Evolutionary conservation across 2,329 filamentous ascomycete genomes (phyloP).

Genomic region (Penicillium vulpinum): DNA sequence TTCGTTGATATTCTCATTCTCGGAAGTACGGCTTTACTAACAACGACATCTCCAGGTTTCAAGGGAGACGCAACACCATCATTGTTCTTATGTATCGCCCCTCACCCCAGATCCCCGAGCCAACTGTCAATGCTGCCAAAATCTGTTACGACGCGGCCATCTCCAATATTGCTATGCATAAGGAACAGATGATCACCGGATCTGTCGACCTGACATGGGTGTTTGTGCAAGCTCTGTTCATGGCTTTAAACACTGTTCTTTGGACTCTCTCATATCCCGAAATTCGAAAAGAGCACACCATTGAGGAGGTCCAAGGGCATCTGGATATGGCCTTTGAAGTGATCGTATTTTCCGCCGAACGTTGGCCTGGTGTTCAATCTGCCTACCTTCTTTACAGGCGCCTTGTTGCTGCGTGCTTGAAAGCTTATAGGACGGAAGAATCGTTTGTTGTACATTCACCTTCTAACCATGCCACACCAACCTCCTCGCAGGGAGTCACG

Average conservation of each 20-base stretch:
- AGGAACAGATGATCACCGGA: constrained; percentile 72
- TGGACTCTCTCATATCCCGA: constrained; percentile 89
- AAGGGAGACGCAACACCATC: constrained; percentile 78
- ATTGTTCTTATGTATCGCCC: constrained; percentile 84
- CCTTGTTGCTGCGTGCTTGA: constrained; percentile 80
- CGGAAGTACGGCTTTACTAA: background rate
- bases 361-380: constrained; percentile 88
- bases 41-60: constrained; percentile 50
- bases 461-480: constrained; percentile 45
- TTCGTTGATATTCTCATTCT: constrained; percentile 48
- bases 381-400: constrained; percentile 85
- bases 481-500: constrained; percentile 40
- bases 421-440: constrained; percentile 72
- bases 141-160: constrained; percentile 81
- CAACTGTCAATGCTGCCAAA: constrained; percentile 73
- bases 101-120: constrained; percentile 86
- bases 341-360: constrained; percentile 75
- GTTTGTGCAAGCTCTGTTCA: constrained; percentile 84
- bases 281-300: constrained; percentile 69
- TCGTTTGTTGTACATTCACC: constrained; percentile 53
- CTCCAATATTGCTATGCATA: constrained; percentile 78
- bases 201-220: constrained; percentile 91
- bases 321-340: constrained; percentile 74
- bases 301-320: constrained; percentile 74
- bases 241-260: constrained; percentile 85